Evolutionary conservation across 768 basidiomycete genomes (phyloP).

Genomic region (Cystofilobasidium capitatum): DNA sequence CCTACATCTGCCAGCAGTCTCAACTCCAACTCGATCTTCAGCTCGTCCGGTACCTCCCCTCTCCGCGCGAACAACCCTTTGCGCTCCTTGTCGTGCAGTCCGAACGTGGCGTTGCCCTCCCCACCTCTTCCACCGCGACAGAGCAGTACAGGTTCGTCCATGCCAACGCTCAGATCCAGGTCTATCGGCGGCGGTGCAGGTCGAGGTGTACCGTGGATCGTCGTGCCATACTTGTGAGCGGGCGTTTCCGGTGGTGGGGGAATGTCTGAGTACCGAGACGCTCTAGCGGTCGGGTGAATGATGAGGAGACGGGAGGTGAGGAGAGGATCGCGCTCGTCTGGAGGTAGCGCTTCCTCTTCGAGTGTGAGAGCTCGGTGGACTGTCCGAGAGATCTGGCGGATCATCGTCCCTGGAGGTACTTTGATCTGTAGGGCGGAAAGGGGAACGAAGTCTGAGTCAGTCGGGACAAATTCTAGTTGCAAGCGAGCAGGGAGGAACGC

Average conservation of each 20-base stretch:
- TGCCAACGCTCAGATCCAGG: constrained; percentile 14
- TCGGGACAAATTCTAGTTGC: neutral
- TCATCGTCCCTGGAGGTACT: constrained; percentile 23
- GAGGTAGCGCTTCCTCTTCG: constrained; percentile 8
- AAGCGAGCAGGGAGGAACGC: neutral
- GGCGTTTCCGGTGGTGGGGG: constrained; percentile 16
- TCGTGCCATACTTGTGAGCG: constrained; percentile 22
- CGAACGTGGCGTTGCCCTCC: constrained; percentile 23
- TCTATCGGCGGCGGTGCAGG: constrained; percentile 26
- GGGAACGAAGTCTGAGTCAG: neutral
- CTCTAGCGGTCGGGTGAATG: neutral
- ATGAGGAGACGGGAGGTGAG: constrained; percentile 10
- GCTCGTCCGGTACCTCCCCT: constrained; percentile 53
- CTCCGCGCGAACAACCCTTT: constrained; percentile 44
- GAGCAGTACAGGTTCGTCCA: constrained; percentile 5
- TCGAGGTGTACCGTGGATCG: constrained; percentile 22
- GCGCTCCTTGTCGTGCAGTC: constrained; percentile 14
- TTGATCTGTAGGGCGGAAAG: constrained; percentile 15
- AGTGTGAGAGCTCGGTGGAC: constrained; percentile 16
- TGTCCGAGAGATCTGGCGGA: constrained; percentile 26
- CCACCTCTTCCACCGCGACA: constrained; percentile 23
- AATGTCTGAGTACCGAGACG: neutral
- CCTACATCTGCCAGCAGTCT: constrained; percentile 93
- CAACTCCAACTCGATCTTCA: constrained; percentile 80
- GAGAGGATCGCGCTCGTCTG: constrained; percentile 6